These are phyloP conservation scores for Sequoiadendron giganteum DNA, from an alignment of 75 land plant genomes.

Conservation along the genomic window DNA sequence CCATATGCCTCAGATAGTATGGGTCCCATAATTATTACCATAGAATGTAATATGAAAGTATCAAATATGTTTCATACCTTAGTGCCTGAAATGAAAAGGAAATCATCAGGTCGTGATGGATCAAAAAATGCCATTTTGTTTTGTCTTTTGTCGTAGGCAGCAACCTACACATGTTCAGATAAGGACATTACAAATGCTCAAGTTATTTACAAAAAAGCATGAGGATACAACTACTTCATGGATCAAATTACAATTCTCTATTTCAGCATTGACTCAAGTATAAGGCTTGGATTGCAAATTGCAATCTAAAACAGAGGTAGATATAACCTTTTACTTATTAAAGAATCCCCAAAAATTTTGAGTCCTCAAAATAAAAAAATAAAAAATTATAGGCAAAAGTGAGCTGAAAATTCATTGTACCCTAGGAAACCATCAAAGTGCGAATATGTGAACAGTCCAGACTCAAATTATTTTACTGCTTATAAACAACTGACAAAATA, in stretches of 20 bases:
- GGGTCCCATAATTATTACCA: not conserved
- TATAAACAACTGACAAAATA: not conserved
- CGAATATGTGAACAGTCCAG: not conserved
- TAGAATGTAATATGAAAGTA: not conserved
- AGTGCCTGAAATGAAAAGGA: conserved; percentile 96
- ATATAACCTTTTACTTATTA: not conserved
- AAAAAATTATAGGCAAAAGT: not conserved
- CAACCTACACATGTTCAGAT: conserved; percentile 59
- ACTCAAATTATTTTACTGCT: not conserved
- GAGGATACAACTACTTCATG: not conserved
- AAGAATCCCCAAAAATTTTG: not conserved
- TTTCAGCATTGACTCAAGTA: not conserved
- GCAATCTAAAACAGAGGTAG: not conserved
- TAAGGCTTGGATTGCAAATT: not conserved
- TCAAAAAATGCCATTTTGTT: conserved; percentile 98
- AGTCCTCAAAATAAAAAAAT: not conserved
- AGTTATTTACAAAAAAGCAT: not conserved
- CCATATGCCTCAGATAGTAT: not conserved
- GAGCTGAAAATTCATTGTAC: not conserved
- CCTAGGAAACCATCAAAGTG: not conserved
- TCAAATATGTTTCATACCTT: conserved; percentile 52
- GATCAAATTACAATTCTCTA: not conserved
- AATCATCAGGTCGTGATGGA: conserved; percentile 90
- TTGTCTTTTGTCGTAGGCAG: conserved; percentile 85
- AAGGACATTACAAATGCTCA: conserved; percentile 1